phyloP scores from a whole-genome alignment of 73 alveolate species.

The Paramecium sonneborni region DNA sequence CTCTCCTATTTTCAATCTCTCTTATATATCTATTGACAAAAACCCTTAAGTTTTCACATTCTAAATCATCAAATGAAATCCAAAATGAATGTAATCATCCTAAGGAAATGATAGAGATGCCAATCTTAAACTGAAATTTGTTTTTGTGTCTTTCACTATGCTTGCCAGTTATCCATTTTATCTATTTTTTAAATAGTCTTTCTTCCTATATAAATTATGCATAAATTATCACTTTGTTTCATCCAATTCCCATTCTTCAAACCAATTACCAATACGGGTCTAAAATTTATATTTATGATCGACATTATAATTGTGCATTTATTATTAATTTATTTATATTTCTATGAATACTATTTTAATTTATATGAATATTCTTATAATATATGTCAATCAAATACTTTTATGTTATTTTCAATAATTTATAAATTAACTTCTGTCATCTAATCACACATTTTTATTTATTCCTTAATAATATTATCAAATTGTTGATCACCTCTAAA shows the following conservation, averaged over 20 bases:
- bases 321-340: neutral
- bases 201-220: neutral
- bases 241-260: conserved; percentile 69
- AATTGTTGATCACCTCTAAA: no score
- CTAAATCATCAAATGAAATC: conserved; percentile 6
- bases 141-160: conserved; percentile 11
- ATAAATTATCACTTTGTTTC: conserved; percentile 51
- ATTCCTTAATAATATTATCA: no score
- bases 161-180: conserved; percentile 45
- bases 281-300: conserved; percentile 60
- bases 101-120: conserved; percentile 31
- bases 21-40: conserved; percentile 51
- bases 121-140: neutral
- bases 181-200: conserved; percentile 1
- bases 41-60: conserved; percentile 32
- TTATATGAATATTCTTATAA: no score
- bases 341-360: neutral
- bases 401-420: no score
- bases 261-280: conserved; percentile 65
- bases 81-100: conserved; percentile 44
- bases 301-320: conserved; percentile 61
- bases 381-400: neutral
- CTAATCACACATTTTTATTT: no score
- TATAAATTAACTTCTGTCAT: no score
- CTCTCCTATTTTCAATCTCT: conserved; percentile 46